phyloP scores from a whole-genome alignment of 306 rosid species.

The Prunus dulcis region DNA sequence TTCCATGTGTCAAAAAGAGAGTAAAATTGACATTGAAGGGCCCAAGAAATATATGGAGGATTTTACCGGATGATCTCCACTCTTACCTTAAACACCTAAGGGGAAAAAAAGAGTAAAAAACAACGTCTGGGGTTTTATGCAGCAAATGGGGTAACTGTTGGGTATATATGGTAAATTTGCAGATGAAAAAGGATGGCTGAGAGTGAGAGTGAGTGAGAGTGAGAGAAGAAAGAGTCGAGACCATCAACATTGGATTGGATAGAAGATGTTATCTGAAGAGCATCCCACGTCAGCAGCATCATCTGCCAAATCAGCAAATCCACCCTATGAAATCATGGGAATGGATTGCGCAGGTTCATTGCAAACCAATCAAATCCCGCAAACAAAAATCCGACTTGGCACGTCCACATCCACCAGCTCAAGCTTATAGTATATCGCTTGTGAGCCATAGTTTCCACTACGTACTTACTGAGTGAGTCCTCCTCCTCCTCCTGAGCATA shows the following conservation, averaged over 20 bases:
- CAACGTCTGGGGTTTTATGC: too few relatives aligned
- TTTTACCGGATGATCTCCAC: too few relatives aligned
- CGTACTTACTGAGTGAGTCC: background rate
- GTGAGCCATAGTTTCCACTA: conserved; percentile 8
- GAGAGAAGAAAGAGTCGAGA: background rate
- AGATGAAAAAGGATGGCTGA: conserved; percentile 2
- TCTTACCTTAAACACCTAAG: too few relatives aligned
- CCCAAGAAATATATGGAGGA: too few relatives aligned
- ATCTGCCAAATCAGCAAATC: conserved; percentile 47
- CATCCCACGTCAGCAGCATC: conserved; percentile 46
- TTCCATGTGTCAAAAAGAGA: too few relatives aligned
- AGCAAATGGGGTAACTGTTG: too few relatives aligned
- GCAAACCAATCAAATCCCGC: conserved; percentile 48
- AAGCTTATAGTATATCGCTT: conserved; percentile 51
- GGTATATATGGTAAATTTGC: too few relatives aligned
- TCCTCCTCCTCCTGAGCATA: background rate
- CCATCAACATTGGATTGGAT: conserved; percentile 30
- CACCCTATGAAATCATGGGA: conserved; percentile 56
- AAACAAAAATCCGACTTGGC: conserved; percentile 61
- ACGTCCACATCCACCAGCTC: conserved; percentile 70
- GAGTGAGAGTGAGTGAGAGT: background rate
- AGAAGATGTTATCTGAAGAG: conserved; percentile 57
- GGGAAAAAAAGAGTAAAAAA: too few relatives aligned
- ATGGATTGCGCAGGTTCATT: conserved; percentile 52
- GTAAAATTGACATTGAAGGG: too few relatives aligned